Base-by-base conservation (phyloP, 257 asterid genomes). In the Penstemon newberryi region DNA sequence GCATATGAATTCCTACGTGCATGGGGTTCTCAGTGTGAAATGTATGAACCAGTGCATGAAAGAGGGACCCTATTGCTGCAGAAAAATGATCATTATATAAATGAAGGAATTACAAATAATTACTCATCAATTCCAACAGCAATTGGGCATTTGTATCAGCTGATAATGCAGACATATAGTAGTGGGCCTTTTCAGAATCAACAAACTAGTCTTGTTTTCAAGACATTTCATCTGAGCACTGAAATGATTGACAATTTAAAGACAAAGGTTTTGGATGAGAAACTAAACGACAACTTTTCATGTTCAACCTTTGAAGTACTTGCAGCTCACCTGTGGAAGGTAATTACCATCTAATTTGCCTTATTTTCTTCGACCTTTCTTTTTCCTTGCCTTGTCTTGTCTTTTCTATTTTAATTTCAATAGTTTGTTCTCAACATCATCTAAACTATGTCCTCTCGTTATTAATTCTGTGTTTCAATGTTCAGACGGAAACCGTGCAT, bases 241-340 rank as follows among this genome's bases (percentile, higher is more conserved):
- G 65, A 40, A 15, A 51, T 65, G 70, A 70, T 76, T 5, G 61
- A 70, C 25, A 58, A 19, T 4, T 10, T 76, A 5, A 76, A 70
- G 76, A 58, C 11, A 33, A 75, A 70, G 39, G 66, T 66, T 5
- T 52, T 19, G 9, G 13, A 0, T 4, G 69, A 62, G 45, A 45
- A 66, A n/a, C 39, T 36, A 5, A 44, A 38, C 6, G 72, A 33
- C 18, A 46, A 53, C 8, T 45, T 53, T n/a, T 36, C 54, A 15
- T 76, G 45, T 76, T 70, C 76, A 4, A 50, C 73, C 38, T 76
- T 76, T 43, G 76, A 76, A 53, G 2, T 70, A 37, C 73, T 76
- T 66, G 76, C 80, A 61, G 76, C 80, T 59, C 80, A 76, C 56
- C 62, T 71, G 2, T 76, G 76, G 80, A 76, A 76, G 80, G 80